Percentiles rank a stretch among this genome's conserved stretches.
phyloP scores from a whole-genome alignment of 2,329 filamentous ascomycete genomes.

The Rasamsonia emersonii region DNA sequence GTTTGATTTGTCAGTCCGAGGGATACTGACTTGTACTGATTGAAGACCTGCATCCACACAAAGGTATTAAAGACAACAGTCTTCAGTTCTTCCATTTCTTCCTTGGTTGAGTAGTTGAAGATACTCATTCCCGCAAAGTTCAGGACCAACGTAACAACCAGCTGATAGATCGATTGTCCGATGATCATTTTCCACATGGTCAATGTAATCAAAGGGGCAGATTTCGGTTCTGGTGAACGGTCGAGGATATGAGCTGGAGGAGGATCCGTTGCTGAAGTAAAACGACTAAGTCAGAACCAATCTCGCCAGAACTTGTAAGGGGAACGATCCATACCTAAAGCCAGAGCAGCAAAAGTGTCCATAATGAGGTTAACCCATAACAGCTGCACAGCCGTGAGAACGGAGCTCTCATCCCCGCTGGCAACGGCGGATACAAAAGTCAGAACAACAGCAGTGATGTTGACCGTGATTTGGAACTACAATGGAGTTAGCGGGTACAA shows the following conservation, averaged over 20 bases:
- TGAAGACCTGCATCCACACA: slow-evolving; percentile 41
- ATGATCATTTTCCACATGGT: slow-evolving; percentile 42
- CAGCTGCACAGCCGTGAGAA: slow-evolving; percentile 58
- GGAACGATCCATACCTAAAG: slow-evolving; percentile 31
- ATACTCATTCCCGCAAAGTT: slow-evolving; percentile 39
- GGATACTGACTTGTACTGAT: slow-evolving; percentile 37
- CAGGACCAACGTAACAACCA: slow-evolving; percentile 33
- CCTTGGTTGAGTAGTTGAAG: slow-evolving; percentile 17
- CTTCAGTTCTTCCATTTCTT: slow-evolving; percentile 19
- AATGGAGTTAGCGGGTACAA: slow-evolving; percentile 4
- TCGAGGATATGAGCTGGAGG: slow-evolving; percentile 51
- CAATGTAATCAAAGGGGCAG: slow-evolving; percentile 36
- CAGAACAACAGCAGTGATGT: slow-evolving; percentile 58
- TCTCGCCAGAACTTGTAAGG: background rate
- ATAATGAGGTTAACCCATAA: slow-evolving; percentile 64
- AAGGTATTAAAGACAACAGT: slow-evolving; percentile 39
- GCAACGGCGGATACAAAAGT: slow-evolving; percentile 58
- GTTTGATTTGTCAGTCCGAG: background rate
- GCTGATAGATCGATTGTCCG: slow-evolving; percentile 35
- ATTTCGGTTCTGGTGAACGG: slow-evolving; percentile 41
- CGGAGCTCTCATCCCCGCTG: slow-evolving; percentile 46
- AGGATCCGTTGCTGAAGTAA: slow-evolving; percentile 49
- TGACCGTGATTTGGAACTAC: slow-evolving; percentile 46
- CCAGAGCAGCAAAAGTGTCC: slow-evolving; percentile 60
- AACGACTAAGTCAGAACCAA: slow-evolving; percentile 3